phyloP scores from a whole-genome alignment of 345 rosid genomes.

The Barbarea vulgaris region DNA sequence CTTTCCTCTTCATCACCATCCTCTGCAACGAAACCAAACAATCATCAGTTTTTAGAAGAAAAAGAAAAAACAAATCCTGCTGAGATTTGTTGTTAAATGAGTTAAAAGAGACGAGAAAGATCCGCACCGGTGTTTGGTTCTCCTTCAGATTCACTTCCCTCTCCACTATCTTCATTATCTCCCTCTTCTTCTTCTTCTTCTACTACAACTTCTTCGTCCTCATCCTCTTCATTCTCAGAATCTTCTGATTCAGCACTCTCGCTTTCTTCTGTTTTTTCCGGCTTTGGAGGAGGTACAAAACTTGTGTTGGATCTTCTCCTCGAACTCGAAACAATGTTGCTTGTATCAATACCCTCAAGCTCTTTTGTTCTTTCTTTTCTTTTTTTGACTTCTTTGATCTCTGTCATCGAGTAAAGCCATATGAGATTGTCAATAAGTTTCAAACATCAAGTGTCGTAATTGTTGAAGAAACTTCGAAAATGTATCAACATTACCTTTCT shows the following conservation, averaged over 20 bases:
- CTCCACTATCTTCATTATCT: neutral
- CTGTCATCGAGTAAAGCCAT: conserved; percentile 41
- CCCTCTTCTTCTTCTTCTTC: conserved; percentile 41
- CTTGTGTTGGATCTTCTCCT: conserved; percentile 72
- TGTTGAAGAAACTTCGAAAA: neutral
- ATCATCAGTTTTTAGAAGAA: neutral
- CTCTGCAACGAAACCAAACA: conserved; percentile 22
- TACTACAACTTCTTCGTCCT: conserved; percentile 38
- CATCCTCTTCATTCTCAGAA: conserved; percentile 46
- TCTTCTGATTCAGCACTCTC: conserved; percentile 48
- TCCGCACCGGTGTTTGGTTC: conserved; percentile 23
- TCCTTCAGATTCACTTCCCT: conserved; percentile 16
- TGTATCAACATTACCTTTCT: conserved; percentile 58
- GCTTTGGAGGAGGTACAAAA: conserved; percentile 72
- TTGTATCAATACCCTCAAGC: conserved; percentile 89
- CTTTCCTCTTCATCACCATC: conserved; percentile 19
- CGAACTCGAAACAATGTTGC: conserved; percentile 80
- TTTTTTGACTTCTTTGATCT: conserved; percentile 80
- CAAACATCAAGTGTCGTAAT: neutral
- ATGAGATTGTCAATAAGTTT: neutral
- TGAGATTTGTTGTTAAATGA: neutral
- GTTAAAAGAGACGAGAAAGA: neutral
- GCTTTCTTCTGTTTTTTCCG: conserved; percentile 57
- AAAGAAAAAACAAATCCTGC: neutral
- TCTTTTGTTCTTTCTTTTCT: conserved; percentile 79